Conservation (phyloP, 2,329 filamentous ascomycete genomes). For the Colletotrichum zoysiae region DNA sequence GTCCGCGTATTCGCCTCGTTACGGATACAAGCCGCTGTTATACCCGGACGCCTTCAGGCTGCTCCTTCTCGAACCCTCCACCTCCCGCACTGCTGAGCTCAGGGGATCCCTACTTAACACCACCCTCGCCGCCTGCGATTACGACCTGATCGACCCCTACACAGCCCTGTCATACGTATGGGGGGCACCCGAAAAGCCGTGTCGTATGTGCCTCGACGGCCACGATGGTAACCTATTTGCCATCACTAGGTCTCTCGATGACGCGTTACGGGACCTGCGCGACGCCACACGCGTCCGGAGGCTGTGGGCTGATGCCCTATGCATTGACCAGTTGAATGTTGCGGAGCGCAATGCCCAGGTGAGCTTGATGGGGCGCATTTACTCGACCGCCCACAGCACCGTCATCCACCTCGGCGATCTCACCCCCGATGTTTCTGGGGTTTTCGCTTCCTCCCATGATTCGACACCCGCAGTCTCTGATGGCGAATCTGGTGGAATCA, state of each 20-base stretch:
- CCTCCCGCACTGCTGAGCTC: slow-evolving; percentile 15
- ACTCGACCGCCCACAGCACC: slow-evolving; percentile 41
- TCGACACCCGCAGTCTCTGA: not conserved
- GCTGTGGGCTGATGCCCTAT: slow-evolving; percentile 50
- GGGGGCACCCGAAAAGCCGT: slow-evolving; percentile 37
- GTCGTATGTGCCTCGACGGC: slow-evolving; percentile 42
- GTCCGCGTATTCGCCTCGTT: slow-evolving; percentile 23
- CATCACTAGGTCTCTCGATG: slow-evolving; percentile 13
- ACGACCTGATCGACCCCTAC: slow-evolving; percentile 27
- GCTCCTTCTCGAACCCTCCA: slow-evolving; percentile 21
- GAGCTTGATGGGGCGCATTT: slow-evolving; percentile 48
- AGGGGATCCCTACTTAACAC: slow-evolving; percentile 35
- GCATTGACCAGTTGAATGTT: slow-evolving; percentile 48
- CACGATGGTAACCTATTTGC: slow-evolving; percentile 17
- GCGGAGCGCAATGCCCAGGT: slow-evolving; percentile 48
- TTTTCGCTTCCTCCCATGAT: not conserved
- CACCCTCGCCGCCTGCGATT: slow-evolving; percentile 9
- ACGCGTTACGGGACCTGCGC: slow-evolving; percentile 55
- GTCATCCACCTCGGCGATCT: slow-evolving; percentile 28
- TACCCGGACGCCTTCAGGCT: slow-evolving; percentile 4
- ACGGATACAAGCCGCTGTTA: slow-evolving; percentile 27
- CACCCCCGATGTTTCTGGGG: not conserved
- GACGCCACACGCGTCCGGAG: slow-evolving; percentile 48
- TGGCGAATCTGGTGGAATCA: not conserved
- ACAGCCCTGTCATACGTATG: slow-evolving; percentile 47